Evolutionary conservation across 768 basidiomycete genomes (phyloP).

Genomic region (Collybia nuda): DNA sequence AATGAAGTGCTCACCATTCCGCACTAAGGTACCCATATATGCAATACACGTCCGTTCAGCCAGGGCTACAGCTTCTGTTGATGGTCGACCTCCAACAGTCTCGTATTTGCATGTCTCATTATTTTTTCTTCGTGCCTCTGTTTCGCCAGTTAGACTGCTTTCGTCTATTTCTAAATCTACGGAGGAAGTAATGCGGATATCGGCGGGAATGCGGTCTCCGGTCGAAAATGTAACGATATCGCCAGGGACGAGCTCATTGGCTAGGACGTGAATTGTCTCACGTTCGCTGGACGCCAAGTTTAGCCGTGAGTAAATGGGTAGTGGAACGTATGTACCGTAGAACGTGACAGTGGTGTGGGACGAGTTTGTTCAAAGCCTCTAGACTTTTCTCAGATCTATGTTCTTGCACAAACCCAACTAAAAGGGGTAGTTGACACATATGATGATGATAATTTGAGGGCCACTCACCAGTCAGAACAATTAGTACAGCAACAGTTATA

Average conservation of each 20-base stretch:
- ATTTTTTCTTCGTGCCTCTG: conserved; percentile 72
- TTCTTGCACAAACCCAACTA: conserved; percentile 95
- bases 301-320: conserved; percentile 20
- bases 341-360: conserved; percentile 95
- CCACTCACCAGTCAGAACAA: conserved; percentile 84
- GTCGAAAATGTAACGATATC: conserved; percentile 89
- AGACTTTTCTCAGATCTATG: conserved; percentile 91
- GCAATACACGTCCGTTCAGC: conserved; percentile 87
- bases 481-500: conserved; percentile 88
- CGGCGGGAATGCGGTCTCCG: conserved; percentile 93
- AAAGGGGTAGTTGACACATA: not conserved
- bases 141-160: conserved; percentile 94
- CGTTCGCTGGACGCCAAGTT: conserved; percentile 47
- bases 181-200: conserved; percentile 80
- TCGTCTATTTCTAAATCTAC: conserved; percentile 94
- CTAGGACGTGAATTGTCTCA: conserved; percentile 76
- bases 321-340: conserved; percentile 46
- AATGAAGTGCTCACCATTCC: conserved; percentile 61
- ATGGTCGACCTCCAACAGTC: conserved; percentile 18
- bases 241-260: conserved; percentile 95
- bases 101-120: conserved; percentile 52
- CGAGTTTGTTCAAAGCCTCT: conserved; percentile 94
- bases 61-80: conserved; percentile 52
- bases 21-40: conserved; percentile 94
- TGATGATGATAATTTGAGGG: not conserved